These are phyloP conservation scores for Pythium periplocum DNA, from an alignment of 352 stramenopile species.

Conservation along the genomic window DNA sequence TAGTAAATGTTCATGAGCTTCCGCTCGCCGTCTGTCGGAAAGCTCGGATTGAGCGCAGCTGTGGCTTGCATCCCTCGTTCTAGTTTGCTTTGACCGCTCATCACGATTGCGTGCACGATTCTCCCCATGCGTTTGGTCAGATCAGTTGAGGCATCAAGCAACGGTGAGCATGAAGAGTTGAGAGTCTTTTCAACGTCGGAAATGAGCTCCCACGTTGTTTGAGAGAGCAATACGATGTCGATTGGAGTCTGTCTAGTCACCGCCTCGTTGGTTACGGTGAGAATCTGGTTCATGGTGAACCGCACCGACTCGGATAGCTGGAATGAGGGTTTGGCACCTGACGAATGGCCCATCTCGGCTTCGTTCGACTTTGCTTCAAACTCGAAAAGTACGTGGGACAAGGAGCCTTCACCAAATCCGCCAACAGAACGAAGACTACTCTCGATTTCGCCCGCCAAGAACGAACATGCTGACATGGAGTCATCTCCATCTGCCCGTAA, in stretches of 20 bases:
- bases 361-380: background rate
- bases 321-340: background rate
- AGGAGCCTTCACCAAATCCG: background rate
- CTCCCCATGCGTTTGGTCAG: constrained; percentile 19
- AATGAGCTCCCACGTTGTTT: constrained; percentile 55
- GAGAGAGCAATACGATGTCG: constrained; percentile 44
- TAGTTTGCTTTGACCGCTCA: constrained; percentile 32
- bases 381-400: background rate
- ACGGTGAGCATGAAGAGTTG: background rate
- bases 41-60: background rate
- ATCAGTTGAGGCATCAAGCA: constrained; percentile 3
- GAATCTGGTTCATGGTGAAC: constrained; percentile 27
- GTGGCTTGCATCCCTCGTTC: background rate
- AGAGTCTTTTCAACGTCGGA: constrained; percentile 25
- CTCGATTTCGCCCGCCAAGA: constrained; percentile 1
- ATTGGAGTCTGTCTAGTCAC: constrained; percentile 15
- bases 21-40: constrained; percentile 25
- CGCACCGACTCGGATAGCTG: constrained; percentile 1
- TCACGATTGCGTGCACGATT: constrained; percentile 28
- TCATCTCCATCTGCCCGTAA: background rate
- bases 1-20: constrained; percentile 67
- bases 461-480: constrained; percentile 10
- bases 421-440: background rate
- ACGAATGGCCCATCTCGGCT: background rate
- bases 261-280: constrained; percentile 26